phyloP scores from a whole-genome alignment of 768 basidiomycete genomes.

The Mycena albidolilacea region DNA sequence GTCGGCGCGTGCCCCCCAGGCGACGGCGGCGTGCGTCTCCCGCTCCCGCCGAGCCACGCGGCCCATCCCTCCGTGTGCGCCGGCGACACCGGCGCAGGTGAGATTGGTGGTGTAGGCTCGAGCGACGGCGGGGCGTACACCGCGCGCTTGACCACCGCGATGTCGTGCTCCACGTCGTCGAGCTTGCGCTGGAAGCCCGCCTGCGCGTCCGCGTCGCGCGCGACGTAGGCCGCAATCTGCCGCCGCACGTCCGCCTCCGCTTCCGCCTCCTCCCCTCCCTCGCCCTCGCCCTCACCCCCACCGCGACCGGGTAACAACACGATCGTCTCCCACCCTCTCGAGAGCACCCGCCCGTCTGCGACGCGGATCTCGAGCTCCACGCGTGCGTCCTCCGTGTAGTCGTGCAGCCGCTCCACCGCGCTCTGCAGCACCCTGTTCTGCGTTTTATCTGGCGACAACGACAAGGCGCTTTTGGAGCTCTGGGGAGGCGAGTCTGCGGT shows the following conservation, averaged over 20 bases:
- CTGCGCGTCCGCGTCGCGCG: slow-evolving; percentile 61
- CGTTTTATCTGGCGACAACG: neutral
- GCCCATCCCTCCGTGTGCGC: slow-evolving; percentile 64
- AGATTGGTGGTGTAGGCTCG: neutral
- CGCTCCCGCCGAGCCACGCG: slow-evolving; percentile 57
- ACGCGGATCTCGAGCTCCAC: slow-evolving; percentile 88
- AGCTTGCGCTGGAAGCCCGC: slow-evolving; percentile 71
- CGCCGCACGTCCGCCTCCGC: slow-evolving; percentile 57
- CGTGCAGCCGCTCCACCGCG: slow-evolving; percentile 74
- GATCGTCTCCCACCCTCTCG: slow-evolving; percentile 78
- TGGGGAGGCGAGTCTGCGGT: neutral
- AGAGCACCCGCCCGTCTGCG: slow-evolving; percentile 78
- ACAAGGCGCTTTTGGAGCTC: too few relatives aligned
- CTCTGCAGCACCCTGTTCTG: slow-evolving; percentile 55
- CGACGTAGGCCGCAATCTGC: slow-evolving; percentile 71
- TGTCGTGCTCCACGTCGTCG: slow-evolving; percentile 83
- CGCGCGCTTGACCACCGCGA: slow-evolving; percentile 73
- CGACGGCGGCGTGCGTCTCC: slow-evolving; percentile 47
- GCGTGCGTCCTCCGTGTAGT: slow-evolving; percentile 83
- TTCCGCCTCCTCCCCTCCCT: slow-evolving; percentile 37
- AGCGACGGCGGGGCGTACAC: slow-evolving; percentile 31
- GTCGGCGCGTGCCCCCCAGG: slow-evolving; percentile 61
- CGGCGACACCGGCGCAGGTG: neutral
- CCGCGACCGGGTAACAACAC: slow-evolving; percentile 57
- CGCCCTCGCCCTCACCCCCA: neutral